phyloP scores from a whole-genome alignment of 148 eudicot species.

The Amaranthus palmeri region DNA sequence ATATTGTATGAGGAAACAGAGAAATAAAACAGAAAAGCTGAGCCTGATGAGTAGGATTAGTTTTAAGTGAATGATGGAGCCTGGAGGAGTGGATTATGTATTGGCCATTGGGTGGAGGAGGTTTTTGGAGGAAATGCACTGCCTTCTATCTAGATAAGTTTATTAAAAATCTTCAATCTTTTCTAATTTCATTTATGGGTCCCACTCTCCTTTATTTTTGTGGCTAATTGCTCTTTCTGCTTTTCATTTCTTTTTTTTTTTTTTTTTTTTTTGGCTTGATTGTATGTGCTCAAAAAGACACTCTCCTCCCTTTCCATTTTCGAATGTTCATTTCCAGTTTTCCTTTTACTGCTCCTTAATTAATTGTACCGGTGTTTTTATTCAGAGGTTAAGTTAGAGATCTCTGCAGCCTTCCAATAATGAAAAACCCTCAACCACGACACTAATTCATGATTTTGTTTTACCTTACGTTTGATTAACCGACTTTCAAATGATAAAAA shows the following conservation, averaged over 20 bases:
- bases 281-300: too few relatives aligned
- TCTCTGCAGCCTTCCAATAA: too few relatives aligned
- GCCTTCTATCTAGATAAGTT: conserved; percentile 68
- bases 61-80: conserved; percentile 3
- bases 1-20: not conserved
- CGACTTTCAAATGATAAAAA: too few relatives aligned
- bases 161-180: conserved; percentile 14
- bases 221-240: conserved; percentile 2
- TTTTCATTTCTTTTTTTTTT: not conserved
- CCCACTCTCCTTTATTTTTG: conserved; percentile 5
- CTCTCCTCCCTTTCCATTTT: too few relatives aligned
- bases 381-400: too few relatives aligned
- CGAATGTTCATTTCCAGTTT: too few relatives aligned
- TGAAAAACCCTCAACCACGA: too few relatives aligned
- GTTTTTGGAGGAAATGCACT: conserved; percentile 42
- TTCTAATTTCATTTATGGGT: not conserved
- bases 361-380: too few relatives aligned
- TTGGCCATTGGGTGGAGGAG: conserved; percentile 83
- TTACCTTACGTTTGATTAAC: too few relatives aligned
- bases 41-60: not conserved
- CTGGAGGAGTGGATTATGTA: conserved; percentile 40
- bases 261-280: not conserved
- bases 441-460: too few relatives aligned
- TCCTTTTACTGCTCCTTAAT: too few relatives aligned
- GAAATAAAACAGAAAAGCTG: not conserved